Evolutionary conservation across 441 rosid genomes (phyloP).

Genomic region (Raphanus hybrid): DNA sequence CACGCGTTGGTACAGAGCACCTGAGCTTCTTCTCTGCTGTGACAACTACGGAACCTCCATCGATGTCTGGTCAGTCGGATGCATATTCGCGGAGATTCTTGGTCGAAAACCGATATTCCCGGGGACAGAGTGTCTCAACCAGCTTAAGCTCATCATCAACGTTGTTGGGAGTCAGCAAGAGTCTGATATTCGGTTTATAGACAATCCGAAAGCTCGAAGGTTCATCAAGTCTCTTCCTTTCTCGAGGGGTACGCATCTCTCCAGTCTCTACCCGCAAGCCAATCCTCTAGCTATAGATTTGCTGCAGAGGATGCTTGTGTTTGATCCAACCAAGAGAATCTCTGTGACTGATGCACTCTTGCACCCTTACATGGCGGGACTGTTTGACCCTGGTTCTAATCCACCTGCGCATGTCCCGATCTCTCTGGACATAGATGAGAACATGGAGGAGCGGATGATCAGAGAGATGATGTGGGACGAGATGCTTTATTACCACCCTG

Average conservation of each 20-base stretch:
- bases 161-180: constrained; percentile 61
- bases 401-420: constrained; percentile 63
- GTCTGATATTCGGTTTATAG: constrained; percentile 58
- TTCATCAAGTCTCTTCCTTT: constrained; percentile 60
- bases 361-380: constrained; percentile 63
- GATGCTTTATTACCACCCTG: constrained; percentile 37
- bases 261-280: constrained; percentile 61
- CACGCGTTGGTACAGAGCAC: constrained; percentile 74
- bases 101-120: constrained; percentile 63
- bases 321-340: constrained; percentile 68
- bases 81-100: constrained; percentile 69
- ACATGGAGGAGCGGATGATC: constrained; percentile 53
- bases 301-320: constrained; percentile 65
- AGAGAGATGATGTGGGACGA: constrained; percentile 72
- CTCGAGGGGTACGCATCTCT: constrained; percentile 55
- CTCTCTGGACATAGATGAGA: constrained; percentile 59
- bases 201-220: constrained; percentile 59
- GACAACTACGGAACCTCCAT: constrained; percentile 67
- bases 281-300: constrained; percentile 70
- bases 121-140: constrained; percentile 60
- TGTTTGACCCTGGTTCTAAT: constrained; percentile 56
- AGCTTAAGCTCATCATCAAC: constrained; percentile 55
- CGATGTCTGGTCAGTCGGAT: constrained; percentile 72
- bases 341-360: constrained; percentile 63
- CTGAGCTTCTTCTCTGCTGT: constrained; percentile 51